Evolutionary conservation across 208 protist genomes (phyloP), one percentile per base, ranked within the genome.

Genomic region (Lotmaria passim): DNA sequence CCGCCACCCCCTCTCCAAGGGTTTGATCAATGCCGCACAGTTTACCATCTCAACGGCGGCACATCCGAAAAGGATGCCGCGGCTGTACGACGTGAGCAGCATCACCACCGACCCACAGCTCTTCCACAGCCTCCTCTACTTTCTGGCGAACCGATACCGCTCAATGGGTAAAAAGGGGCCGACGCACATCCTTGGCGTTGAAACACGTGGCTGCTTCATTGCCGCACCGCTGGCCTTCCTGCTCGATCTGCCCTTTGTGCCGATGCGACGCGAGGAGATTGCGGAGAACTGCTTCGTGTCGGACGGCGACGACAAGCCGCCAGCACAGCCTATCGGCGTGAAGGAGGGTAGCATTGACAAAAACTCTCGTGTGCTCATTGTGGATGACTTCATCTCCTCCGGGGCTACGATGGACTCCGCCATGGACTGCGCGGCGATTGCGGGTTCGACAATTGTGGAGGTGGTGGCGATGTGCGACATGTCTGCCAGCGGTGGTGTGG

Each of bases 361-460:
- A 28, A 65, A 59, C 36, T 85, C 89, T 0, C 87, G 90, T 26
- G 87, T 96, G 19, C 57, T 96, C 12, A 71, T 96, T n/a, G 80
- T 96, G 26, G 94, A 97, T 70, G 91, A 97, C 70, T 90, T 96
- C 34, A 96, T 96, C 50, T 85, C 85, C 1, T 82, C 81, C n/a
- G 90, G 91, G 5, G 50, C 73, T n/a, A 93, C 86, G 14, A 81
- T 88, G 63, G 75, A 75, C 21, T 64, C 90, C 6, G 90, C 85
- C 0, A 77, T 97, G 43, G 82, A 92, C 26, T 87, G 92, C 46
- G 76, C 81, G 0, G 64, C 81, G 28, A 85, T 91, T 48, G 83
- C 87, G 12, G 83, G 79, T 1, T 77, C 85, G 12, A 75, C 53
- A 12, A 78, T 96, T 19, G 71, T 94, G 44, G 90, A 97, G 58